Conservation (phyloP, 2,329 filamentous ascomycete species). For the Cercospora berteroae region DNA sequence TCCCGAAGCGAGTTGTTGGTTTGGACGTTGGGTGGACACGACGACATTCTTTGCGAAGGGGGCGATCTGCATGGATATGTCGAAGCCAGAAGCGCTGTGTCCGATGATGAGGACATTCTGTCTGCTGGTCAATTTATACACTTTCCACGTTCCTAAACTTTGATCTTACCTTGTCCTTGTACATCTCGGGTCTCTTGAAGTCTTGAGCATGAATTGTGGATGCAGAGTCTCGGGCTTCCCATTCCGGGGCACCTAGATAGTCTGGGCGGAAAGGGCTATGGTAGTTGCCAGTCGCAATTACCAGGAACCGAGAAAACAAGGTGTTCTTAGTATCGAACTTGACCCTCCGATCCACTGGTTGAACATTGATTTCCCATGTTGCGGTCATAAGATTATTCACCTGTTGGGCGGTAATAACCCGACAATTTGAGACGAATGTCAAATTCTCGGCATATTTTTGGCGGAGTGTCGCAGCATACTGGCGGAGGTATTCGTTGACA, state of each 20-base stretch:
- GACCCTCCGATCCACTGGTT: background rate
- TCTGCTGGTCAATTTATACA: background rate
- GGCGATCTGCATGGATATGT: conserved; percentile 14
- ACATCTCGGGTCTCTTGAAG: background rate
- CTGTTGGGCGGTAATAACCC: background rate
- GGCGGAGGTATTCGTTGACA: background rate
- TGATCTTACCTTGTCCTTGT: conserved; percentile 9
- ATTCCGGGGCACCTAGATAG: background rate
- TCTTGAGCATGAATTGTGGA: conserved; percentile 5
- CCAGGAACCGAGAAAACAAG: conserved; percentile 11
- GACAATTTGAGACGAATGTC: background rate
- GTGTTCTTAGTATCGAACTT: background rate
- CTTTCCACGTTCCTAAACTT: background rate
- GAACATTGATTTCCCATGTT: background rate
- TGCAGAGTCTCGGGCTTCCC: background rate
- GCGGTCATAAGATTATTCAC: background rate
- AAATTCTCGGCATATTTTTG: background rate
- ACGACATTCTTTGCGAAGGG: background rate
- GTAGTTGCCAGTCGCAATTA: conserved; percentile 14
- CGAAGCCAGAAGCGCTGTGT: conserved; percentile 17
- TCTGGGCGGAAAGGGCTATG: conserved; percentile 7
- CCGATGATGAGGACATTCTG: conserved; percentile 21
- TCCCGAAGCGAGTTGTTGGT: background rate
- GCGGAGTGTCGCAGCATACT: background rate
- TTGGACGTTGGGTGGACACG: conserved; percentile 5